These are phyloP conservation scores for Nakazawaea wyomingensis DNA, from an alignment of 805 yeast genomes.

Conservation along the genomic window DNA sequence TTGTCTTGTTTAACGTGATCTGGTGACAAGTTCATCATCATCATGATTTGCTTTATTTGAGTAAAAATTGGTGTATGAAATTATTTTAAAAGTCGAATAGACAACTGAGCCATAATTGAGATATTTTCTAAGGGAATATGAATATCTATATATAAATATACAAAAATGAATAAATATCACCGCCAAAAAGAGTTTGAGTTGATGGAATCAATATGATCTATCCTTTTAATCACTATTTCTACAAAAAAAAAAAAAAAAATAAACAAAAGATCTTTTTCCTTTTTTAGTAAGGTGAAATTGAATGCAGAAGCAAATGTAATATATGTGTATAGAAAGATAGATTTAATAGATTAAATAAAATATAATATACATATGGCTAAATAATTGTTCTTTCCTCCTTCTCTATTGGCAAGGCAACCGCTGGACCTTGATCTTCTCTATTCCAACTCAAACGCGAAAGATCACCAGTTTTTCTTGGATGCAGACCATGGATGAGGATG, in stretches of 20 bases:
- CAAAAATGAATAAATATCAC: too few species aligned
- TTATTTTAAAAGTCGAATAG: too few species aligned
- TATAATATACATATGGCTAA: not conserved
- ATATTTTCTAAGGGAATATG: too few species aligned
- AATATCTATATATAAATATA: too few species aligned
- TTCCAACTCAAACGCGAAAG: conserved; percentile 72
- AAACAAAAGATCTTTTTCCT: not conserved
- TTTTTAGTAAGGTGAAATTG: too few species aligned
- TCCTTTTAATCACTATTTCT: too few species aligned
- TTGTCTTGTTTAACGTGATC: too few species aligned
- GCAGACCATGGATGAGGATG: conserved; percentile 48
- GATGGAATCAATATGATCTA: not conserved
- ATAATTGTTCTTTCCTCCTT: conserved; percentile 2
- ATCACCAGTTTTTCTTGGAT: conserved; percentile 72
- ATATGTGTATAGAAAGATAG: too few species aligned
- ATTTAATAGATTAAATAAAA: too few species aligned
- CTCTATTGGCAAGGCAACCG: conserved; percentile 4
- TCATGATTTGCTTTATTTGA: not conserved
- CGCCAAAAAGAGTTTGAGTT: not conserved
- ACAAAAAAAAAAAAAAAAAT: not conserved
- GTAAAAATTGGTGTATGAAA: too few species aligned
- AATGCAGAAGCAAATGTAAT: too few species aligned
- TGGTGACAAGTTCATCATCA: not conserved
- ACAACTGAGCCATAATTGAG: too few species aligned
- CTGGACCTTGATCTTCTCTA: conserved; percentile 27